These are phyloP conservation scores for Flueggea neowawraea DNA, from an alignment of 441 rosid genomes.

Conservation along the genomic window DNA sequence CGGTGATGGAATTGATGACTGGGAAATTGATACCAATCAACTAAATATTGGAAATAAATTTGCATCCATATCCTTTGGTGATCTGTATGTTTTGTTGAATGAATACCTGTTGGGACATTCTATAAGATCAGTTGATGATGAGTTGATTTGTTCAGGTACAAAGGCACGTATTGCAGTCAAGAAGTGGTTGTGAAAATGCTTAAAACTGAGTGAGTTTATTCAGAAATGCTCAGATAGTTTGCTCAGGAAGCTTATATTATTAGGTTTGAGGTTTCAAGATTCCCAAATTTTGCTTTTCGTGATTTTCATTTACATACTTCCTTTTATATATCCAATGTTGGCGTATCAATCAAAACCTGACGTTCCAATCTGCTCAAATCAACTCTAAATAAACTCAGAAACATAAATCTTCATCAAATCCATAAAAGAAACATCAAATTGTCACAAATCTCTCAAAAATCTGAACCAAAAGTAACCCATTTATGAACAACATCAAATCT, in stretches of 20 bases:
- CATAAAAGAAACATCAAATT: too few relatives aligned
- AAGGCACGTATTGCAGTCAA: conserved; percentile 88
- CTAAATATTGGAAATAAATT: conserved; percentile 72
- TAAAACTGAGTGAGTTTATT: conserved; percentile 74
- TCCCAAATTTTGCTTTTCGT: not conserved
- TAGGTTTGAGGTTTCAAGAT: conserved; percentile 51
- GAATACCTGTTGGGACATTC: conserved; percentile 7
- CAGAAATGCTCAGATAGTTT: conserved; percentile 81
- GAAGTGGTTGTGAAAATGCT: conserved; percentile 93
- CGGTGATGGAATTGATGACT: conserved; percentile 92
- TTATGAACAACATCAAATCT: too few relatives aligned
- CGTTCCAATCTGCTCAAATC: too few relatives aligned
- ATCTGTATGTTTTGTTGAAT: conserved; percentile 56
- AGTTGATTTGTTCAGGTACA: conserved; percentile 49
- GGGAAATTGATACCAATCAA: conserved; percentile 87
- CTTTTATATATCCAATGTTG: not conserved
- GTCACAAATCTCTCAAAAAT: too few relatives aligned
- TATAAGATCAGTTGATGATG: conserved; percentile 10
- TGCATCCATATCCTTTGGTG: conserved; percentile 88
- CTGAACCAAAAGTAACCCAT: too few relatives aligned
- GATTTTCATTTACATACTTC: not conserved
- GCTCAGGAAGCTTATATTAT: conserved; percentile 94
- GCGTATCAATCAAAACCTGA: too few relatives aligned
- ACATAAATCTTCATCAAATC: too few relatives aligned
- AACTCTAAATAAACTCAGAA: too few relatives aligned